Percentiles rank a stretch among this genome's conserved stretches.
Conservation (phyloP, 306 rosid genomes). For the Gastrolobium villosum region DNA sequence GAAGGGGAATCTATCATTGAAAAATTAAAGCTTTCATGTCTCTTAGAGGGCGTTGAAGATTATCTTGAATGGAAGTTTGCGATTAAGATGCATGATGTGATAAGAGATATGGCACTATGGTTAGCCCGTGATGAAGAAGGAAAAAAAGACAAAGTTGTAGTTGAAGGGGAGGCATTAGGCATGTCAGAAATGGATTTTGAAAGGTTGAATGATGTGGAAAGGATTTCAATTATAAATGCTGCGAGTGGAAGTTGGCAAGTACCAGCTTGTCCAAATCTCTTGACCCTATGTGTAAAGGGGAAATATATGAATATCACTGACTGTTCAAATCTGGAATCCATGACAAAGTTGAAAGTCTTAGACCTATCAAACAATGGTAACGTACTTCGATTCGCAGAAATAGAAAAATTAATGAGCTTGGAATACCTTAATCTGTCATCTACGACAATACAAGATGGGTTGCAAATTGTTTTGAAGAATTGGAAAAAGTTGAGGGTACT, state of each 20-base stretch:
- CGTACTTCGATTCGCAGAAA: neutral
- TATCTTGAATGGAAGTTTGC: accelerated
- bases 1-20: constrained; percentile 31
- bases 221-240: constrained; percentile 7
- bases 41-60: neutral
- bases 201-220: constrained; percentile 30
- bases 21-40: constrained; percentile 19
- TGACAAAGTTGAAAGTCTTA: constrained; percentile 31
- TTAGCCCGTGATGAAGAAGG: neutral
- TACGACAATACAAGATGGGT: accelerated
- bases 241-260: neutral
- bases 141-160: constrained; percentile 12
- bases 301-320: accelerated
- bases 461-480: neutral
- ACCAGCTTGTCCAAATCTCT: constrained; percentile 29
- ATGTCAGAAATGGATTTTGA: neutral
- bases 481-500: constrained; percentile 13
- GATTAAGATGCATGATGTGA: constrained; percentile 39
- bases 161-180: neutral
- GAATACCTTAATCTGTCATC: constrained; percentile 27
- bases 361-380: neutral
- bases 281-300: neutral
- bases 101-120: constrained; percentile 43
- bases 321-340: neutral
- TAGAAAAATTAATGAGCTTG: constrained; percentile 28